Evolutionary conservation across 1,139 yeast species (phyloP).

Genomic region (Geotrichum australiense): DNA sequence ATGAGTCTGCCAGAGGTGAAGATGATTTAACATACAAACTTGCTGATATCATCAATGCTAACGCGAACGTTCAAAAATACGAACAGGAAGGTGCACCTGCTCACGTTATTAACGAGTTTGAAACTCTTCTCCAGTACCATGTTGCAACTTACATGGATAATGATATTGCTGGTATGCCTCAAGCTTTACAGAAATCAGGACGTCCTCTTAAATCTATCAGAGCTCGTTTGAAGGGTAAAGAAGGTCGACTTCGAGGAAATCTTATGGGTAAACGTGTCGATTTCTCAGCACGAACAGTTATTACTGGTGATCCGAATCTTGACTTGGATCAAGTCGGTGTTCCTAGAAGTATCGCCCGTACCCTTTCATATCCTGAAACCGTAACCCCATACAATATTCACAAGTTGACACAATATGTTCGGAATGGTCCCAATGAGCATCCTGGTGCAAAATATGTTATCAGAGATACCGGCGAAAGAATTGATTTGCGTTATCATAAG

Average conservation of each 20-base stretch:
- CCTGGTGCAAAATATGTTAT: conserved; percentile 99
- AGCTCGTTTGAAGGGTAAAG: conserved; percentile 98
- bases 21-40: conserved; percentile 97
- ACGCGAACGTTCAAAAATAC: conserved; percentile 88
- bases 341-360: conserved; percentile 92
- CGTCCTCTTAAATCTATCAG: conserved; percentile 97
- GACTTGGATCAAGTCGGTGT: conserved; percentile 99
- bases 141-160: conserved; percentile 99
- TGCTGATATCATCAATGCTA: conserved; percentile 95
- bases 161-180: conserved; percentile 99
- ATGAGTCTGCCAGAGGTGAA: conserved; percentile 98
- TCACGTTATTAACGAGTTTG: conserved; percentile 95
- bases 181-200: conserved; percentile 96
- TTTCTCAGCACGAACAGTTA: conserved; percentile 97
- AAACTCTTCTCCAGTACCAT: conserved; percentile 89
- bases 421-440: conserved; percentile 98
- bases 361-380: conserved; percentile 92
- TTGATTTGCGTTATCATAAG: conserved; percentile 91
- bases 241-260: conserved; percentile 97
- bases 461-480: conserved; percentile 97
- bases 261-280: conserved; percentile 99
- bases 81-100: conserved; percentile 99
- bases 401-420: conserved; percentile 80
- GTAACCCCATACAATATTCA: conserved; percentile 97
- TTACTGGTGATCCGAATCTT: conserved; percentile 97